Conservation (phyloP, 2,329 filamentous ascomycete genomes). For the Exutisphaerella laricina region DNA sequence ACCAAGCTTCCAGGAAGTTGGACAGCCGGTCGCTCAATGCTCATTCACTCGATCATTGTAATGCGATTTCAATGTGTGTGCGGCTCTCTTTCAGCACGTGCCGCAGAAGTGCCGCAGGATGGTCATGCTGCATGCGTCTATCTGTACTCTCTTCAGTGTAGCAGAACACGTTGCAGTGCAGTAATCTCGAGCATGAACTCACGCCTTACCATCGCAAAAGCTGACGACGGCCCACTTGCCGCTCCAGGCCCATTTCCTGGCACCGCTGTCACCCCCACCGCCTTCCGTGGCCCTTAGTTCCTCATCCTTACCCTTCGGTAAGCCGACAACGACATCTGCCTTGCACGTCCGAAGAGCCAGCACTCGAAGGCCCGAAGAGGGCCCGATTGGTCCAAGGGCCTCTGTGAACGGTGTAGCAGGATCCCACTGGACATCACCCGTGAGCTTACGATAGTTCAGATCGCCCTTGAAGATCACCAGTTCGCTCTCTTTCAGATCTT, state of each 20-base stretch:
- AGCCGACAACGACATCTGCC: conserved; percentile 87
- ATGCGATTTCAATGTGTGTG: no score
- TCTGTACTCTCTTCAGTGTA: no score
- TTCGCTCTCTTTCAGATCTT: conserved; percentile 76
- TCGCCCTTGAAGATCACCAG: conserved; percentile 97
- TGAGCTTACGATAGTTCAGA: conserved; percentile 91
- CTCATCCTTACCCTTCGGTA: conserved; percentile 79
- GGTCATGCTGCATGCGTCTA: no score
- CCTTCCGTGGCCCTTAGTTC: conserved; percentile 62
- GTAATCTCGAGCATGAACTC: no score
- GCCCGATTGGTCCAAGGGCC: conserved; percentile 80
- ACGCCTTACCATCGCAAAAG: conserved; percentile 63
- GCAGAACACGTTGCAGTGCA: no score
- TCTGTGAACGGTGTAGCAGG: conserved; percentile 78
- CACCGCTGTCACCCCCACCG: conserved; percentile 63
- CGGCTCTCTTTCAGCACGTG: no score
- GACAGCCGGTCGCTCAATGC: no score
- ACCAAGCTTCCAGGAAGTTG: no score
- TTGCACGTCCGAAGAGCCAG: conserved; percentile 91
- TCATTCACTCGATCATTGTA: no score
- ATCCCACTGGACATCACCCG: conserved; percentile 82
- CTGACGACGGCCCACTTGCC: conserved; percentile 95
- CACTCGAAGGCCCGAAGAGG: conserved; percentile 73
- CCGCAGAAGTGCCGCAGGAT: no score
- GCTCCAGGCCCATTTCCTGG: conserved; percentile 87